A percentile compares a stretch with the other conserved stretches of the same genome.
Conservation (phyloP, 2,329 filamentous ascomycete species). For the Phoma sp. region DNA sequence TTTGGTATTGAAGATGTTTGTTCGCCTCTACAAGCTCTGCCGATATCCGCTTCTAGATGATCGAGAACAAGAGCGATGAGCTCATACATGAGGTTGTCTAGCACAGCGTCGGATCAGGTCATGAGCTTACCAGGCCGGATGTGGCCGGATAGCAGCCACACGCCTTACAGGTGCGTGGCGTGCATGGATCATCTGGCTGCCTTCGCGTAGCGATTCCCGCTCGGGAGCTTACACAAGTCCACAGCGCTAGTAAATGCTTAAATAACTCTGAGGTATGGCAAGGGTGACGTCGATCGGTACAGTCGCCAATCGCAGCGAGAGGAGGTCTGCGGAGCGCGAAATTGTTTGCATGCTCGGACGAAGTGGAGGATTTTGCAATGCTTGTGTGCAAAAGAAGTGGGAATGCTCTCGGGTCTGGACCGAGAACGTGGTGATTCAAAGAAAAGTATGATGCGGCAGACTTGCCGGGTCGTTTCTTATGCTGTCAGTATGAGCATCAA, state of each 20-base stretch:
- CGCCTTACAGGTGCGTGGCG: constrained; percentile 10
- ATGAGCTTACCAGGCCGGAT: constrained; percentile 25
- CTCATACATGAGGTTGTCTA: not conserved
- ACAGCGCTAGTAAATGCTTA: constrained; percentile 30
- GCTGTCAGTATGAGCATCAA: not conserved
- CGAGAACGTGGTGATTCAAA: not conserved
- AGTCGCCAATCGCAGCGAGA: constrained; percentile 18
- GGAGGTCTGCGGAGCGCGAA: constrained; percentile 18
- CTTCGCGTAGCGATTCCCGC: constrained; percentile 18
- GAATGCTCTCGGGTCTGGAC: constrained; percentile 4
- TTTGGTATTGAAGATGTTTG: not conserved
- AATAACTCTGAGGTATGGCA: constrained; percentile 22
- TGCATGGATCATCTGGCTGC: constrained; percentile 10
- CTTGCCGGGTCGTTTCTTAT: not conserved
- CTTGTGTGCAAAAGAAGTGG: constrained; percentile 6
- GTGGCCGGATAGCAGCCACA: constrained; percentile 23
- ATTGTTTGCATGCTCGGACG: constrained; percentile 19
- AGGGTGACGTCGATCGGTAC: constrained; percentile 24
- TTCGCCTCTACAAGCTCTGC: not conserved
- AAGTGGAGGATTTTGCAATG: constrained; percentile 19
- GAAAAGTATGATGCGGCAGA: constrained; percentile 1
- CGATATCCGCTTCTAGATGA: not conserved
- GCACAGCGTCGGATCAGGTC: not conserved
- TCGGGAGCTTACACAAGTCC: constrained; percentile 20
- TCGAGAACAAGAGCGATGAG: not conserved